Conservation (phyloP, 345 rosid genomes). For the Triadica sebifera region DNA sequence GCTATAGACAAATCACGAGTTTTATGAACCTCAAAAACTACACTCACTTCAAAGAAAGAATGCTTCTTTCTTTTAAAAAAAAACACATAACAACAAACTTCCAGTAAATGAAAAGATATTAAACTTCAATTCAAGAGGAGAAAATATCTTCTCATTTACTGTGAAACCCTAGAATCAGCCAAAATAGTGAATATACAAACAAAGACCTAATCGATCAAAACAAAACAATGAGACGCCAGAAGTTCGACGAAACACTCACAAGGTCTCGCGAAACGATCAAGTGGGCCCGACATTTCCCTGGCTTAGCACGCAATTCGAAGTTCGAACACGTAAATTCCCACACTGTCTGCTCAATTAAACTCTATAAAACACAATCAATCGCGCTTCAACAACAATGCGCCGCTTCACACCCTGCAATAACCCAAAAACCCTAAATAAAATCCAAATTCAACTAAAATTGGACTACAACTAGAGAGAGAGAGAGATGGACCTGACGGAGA, state of each 20-base stretch:
- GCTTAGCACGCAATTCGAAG: slow-evolving; percentile 8
- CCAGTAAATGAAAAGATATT: not conserved
- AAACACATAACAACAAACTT: not conserved
- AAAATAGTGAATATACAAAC: not conserved
- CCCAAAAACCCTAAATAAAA: not conserved
- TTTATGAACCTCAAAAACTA: not conserved
- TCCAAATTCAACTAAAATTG: slow-evolving; percentile 15
- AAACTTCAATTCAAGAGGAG: not conserved
- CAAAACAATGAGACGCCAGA: not conserved
- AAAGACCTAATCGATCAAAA: not conserved
- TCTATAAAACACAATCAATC: slow-evolving; percentile 22
- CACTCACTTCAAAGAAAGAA: not conserved
- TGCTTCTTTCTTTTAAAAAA: not conserved
- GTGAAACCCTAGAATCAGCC: slow-evolving; percentile 33
- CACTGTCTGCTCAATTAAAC: slow-evolving; percentile 11
- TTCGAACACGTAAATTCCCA: not conserved
- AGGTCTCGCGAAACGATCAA: slow-evolving; percentile 93
- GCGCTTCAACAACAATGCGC: slow-evolving; percentile 14
- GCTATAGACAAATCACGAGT: not conserved
- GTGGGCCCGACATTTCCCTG: slow-evolving; percentile 80
- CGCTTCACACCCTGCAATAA: not conserved
- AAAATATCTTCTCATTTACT: not conserved
- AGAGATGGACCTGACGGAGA: not conserved
- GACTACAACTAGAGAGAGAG: not conserved
- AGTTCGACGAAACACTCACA: slow-evolving; percentile 50